Evolutionary conservation across 2,329 filamentous ascomycete species (phyloP).

Genomic region (Clarireedia paspali): DNA sequence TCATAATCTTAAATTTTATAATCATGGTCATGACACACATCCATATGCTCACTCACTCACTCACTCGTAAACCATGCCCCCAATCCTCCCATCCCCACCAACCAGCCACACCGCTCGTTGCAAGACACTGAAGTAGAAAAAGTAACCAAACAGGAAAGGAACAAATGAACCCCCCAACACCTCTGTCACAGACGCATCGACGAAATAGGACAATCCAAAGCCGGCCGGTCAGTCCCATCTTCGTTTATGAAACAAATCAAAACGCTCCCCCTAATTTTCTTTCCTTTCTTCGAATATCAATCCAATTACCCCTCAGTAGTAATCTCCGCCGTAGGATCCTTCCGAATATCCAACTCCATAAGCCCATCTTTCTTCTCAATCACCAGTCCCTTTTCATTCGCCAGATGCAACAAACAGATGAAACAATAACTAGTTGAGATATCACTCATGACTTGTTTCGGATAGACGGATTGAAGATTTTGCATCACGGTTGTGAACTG

Average conservation of each 20-base stretch:
- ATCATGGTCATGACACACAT: not conserved
- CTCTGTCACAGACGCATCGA: no score
- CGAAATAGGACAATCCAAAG: no score
- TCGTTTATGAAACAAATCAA: no score
- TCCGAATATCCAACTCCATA: conserved; percentile 52
- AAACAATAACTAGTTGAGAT: conserved; percentile 93
- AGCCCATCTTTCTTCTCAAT: conserved; percentile 46
- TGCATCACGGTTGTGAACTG: conserved; percentile 94
- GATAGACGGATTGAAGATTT: conserved; percentile 76
- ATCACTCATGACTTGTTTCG: conserved; percentile 78
- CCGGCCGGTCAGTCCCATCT: no score
- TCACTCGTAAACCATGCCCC: not conserved
- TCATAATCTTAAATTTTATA: not conserved
- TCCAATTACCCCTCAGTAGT: conserved; percentile 26
- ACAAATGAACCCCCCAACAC: no score
- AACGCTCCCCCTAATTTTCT: no score
- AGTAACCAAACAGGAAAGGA: no score
- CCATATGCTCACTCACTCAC: not conserved
- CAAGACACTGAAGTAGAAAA: no score
- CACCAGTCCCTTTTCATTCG: conserved; percentile 67
- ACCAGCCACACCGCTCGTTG: no score
- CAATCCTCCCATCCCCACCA: not conserved
- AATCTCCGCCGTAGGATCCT: conserved; percentile 54
- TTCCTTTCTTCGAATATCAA: no score
- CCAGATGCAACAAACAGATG: conserved; percentile 69